Evolutionary conservation across 2,329 filamentous ascomycete species (phyloP), one percentile per base, ranked within the genome.

Genomic region (Diaporthe sp.): DNA sequence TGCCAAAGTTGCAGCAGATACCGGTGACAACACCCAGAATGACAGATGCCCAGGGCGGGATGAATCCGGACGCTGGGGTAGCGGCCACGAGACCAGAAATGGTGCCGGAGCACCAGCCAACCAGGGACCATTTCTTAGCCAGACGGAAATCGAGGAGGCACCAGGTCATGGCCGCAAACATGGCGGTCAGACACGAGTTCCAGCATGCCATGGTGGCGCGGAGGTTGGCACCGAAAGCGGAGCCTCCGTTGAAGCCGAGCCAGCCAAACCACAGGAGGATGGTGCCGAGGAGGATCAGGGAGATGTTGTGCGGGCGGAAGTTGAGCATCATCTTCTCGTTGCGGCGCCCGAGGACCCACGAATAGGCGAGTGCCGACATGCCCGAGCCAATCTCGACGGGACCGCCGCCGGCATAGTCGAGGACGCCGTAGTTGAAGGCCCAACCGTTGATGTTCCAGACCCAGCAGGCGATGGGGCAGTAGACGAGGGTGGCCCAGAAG

Each of bases 251-350:
- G 92, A 99, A 99, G 73, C 96, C 97, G 78, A 99, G 89, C 97
- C 97, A 99, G 82, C 97, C 97, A 82, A 98, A 98, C 96, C 96
- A 98, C 74, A 99, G 95, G 81, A 99, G 91, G 78, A 98, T 91
- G 4, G 97, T 98, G 78, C 97, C 97, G 80, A 98, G 93, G 0
- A 97, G 96, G 86, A 99, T 98, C 82, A 98, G 91, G 8, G 96
- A 98, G 79, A 98, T 97, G 88, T 99, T 99, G 89, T 99, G 97
- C 25, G 97, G 97, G 79, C 97, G 95, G 91, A 98, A 98, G 90
- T 98, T 98, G 86, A 98, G 92, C 95, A 98, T 98, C 95, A 98
- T 98, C 88, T 95, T 97, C 88, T 98, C 96, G 87, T 98, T 97
- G 79, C 97, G 95, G 82, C 95, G 94, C 79, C 97, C 97, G 77